A percentile compares a stretch with the other conserved stretches of the same genome.
Evolutionary conservation across 352 stramenopile genomes (phyloP).

Genomic region (Phytopythium boreale): DNA sequence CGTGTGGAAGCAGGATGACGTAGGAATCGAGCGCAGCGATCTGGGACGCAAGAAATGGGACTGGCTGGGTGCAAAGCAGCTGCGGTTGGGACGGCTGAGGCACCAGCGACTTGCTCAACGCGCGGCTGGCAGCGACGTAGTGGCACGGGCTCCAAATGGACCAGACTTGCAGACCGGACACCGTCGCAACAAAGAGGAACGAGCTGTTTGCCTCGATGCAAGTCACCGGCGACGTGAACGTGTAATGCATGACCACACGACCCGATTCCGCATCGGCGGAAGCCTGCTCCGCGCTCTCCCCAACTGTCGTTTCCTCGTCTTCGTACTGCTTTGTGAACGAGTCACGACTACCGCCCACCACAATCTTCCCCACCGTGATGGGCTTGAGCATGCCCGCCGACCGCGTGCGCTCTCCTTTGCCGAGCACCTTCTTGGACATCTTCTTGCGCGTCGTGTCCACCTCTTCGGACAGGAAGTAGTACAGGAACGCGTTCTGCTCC

Average conservation of each 20-base stretch:
- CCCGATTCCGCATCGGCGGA: slow-evolving; percentile 43
- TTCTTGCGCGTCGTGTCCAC: slow-evolving; percentile 70
- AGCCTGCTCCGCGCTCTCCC: slow-evolving; percentile 11
- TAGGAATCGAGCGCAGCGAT: slow-evolving; percentile 78
- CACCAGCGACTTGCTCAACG: slow-evolving; percentile 47
- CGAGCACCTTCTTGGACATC: slow-evolving; percentile 78
- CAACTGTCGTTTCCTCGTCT: background rate
- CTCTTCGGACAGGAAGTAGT: slow-evolving; percentile 77
- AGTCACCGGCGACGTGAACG: slow-evolving; percentile 57
- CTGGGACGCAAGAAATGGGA: slow-evolving; percentile 51
- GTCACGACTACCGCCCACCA: slow-evolving; percentile 22
- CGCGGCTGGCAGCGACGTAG: slow-evolving; percentile 65
- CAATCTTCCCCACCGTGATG: slow-evolving; percentile 33
- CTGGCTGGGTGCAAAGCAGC: slow-evolving; percentile 58
- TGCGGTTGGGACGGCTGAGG: slow-evolving; percentile 72
- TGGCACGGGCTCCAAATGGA: slow-evolving; percentile 87
- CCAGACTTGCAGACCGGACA: slow-evolving; percentile 74
- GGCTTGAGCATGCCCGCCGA: slow-evolving; percentile 38
- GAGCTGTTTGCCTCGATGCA: slow-evolving; percentile 81
- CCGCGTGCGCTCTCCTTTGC: slow-evolving; percentile 41
- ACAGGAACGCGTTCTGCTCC: slow-evolving; percentile 64
- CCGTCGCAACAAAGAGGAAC: slow-evolving; percentile 77
- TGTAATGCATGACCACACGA: slow-evolving; percentile 85
- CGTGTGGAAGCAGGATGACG: slow-evolving; percentile 57
- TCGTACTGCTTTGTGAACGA: slow-evolving; percentile 34